These are phyloP conservation scores for Rubus parviflorus DNA, from an alignment of 306 rosid species.

Conservation along the genomic window DNA sequence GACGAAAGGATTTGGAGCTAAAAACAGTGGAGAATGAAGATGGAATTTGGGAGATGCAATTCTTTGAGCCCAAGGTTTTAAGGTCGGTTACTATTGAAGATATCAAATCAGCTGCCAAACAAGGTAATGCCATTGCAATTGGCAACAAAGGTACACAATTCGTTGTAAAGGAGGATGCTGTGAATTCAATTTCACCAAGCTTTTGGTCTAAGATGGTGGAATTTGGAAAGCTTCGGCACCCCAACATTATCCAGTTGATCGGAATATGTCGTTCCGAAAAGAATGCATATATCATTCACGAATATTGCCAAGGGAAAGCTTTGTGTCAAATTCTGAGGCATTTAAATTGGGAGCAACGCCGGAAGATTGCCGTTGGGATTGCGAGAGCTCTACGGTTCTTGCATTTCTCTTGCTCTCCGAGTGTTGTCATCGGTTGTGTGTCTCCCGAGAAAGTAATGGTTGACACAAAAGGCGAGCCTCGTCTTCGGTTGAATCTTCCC, in stretches of 20 bases:
- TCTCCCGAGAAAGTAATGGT: slow-evolving; percentile 59
- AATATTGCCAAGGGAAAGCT: slow-evolving; percentile 36
- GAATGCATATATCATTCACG: slow-evolving; percentile 55
- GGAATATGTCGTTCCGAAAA: slow-evolving; percentile 63
- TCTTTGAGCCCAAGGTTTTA: slow-evolving; percentile 44
- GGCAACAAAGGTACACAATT: slow-evolving; percentile 50
- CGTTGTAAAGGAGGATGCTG: slow-evolving; percentile 42
- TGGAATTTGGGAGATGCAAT: slow-evolving; percentile 67
- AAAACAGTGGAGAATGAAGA: slow-evolving; percentile 56
- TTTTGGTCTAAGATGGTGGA: slow-evolving; percentile 52
- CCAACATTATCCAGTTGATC: slow-evolving; percentile 51
- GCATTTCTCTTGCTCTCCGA: slow-evolving; percentile 42
- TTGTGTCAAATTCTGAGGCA: slow-evolving; percentile 42
- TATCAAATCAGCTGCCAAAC: slow-evolving; percentile 42
- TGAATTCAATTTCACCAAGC: slow-evolving; percentile 34
- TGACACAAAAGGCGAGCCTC: slow-evolving; percentile 50
- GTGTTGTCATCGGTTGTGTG: slow-evolving; percentile 39
- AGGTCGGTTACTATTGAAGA: slow-evolving; percentile 44
- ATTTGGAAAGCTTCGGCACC: slow-evolving; percentile 55
- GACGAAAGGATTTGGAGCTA: slow-evolving; percentile 34
- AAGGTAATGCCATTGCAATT: slow-evolving; percentile 45
- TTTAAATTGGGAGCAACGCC: slow-evolving; percentile 65
- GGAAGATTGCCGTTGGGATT: slow-evolving; percentile 56
- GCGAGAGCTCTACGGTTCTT: slow-evolving; percentile 60
- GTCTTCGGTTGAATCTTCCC: slow-evolving; percentile 46